These are phyloP conservation scores for Neonothopanus nambi DNA, from an alignment of 1,284 basidiomycete genomes.

Conservation along the genomic window DNA sequence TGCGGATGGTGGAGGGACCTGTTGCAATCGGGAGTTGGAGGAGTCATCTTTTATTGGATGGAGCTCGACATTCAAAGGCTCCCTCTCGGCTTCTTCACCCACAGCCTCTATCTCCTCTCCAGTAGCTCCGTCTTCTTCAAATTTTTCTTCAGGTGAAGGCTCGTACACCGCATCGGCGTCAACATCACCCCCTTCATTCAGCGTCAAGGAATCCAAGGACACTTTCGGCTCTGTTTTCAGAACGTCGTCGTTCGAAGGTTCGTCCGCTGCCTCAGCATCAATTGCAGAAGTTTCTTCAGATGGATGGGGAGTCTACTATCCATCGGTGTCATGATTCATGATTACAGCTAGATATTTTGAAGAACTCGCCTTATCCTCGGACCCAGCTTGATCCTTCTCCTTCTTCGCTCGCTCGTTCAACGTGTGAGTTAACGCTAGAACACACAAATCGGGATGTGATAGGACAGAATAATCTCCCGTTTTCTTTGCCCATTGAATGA, in stretches of 20 bases:
- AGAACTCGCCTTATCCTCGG: conserved; percentile 16
- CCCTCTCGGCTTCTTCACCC: conserved; percentile 31
- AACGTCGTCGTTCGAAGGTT: neutral
- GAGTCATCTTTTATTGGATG: conserved; percentile 32
- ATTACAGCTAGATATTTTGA: neutral
- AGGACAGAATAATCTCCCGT: conserved; percentile 96
- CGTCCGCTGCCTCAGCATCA: conserved; percentile 7
- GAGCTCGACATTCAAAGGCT: conserved; percentile 51
- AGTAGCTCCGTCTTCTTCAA: conserved; percentile 11
- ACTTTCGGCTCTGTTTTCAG: neutral
- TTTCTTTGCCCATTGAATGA: conserved; percentile 90
- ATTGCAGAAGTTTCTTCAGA: conserved; percentile 19
- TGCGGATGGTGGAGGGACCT: conserved; percentile 12
- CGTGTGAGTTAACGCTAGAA: conserved; percentile 88
- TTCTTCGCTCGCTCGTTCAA: conserved; percentile 56
- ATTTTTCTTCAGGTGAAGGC: conserved; percentile 6
- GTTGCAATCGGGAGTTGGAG: no score
- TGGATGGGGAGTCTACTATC: conserved; percentile 24
- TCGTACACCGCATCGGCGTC: neutral
- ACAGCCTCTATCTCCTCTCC: conserved; percentile 18
- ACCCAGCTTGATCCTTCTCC: conserved; percentile 41
- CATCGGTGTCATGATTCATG: neutral
- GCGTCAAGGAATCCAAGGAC: neutral
- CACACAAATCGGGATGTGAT: conserved; percentile 88
- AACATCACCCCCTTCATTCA: neutral